Percentiles rank a stretch among this genome's conserved stretches.
Conservation (phyloP, 1,139 yeast species). For the Taphrina deformans region DNA sequence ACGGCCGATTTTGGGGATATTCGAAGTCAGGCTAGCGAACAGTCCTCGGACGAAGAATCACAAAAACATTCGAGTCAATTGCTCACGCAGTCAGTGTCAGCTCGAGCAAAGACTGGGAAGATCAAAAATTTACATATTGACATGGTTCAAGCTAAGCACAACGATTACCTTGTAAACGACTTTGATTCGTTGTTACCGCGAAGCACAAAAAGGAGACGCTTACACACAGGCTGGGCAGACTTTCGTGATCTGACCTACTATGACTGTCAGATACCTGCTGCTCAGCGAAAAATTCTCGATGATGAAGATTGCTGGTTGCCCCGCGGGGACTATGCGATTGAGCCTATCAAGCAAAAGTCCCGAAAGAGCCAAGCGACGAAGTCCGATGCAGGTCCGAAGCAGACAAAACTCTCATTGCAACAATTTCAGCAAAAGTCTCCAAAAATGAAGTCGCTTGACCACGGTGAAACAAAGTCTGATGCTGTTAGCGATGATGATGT, state of each 20-base stretch:
- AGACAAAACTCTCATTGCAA: background rate
- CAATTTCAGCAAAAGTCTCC: background rate
- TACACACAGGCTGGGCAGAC: slow-evolving; percentile 28
- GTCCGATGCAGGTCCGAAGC: background rate
- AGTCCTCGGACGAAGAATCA: background rate
- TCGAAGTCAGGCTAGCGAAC: slow-evolving; percentile 14
- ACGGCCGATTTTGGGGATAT: background rate
- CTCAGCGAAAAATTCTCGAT: slow-evolving; percentile 14
- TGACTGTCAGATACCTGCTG: slow-evolving; percentile 9
- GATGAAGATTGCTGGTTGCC: slow-evolving; percentile 27
- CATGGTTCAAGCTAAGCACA: background rate
- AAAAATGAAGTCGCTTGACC: background rate
- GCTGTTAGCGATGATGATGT: background rate
- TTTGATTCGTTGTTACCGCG: background rate
- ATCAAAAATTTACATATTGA: background rate
- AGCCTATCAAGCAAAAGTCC: slow-evolving; percentile 8
- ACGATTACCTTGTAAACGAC: background rate
- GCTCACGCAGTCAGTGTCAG: background rate
- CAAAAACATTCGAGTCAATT: background rate
- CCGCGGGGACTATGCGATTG: slow-evolving; percentile 9
- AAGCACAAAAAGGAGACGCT: background rate
- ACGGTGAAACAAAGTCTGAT: background rate
- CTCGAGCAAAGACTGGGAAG: background rate
- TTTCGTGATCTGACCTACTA: slow-evolving; percentile 20
- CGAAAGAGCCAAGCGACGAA: background rate